Evolutionary conservation across 2,329 filamentous ascomycete genomes (phyloP).

Genomic region (Cladosporium sphaerospermum): DNA sequence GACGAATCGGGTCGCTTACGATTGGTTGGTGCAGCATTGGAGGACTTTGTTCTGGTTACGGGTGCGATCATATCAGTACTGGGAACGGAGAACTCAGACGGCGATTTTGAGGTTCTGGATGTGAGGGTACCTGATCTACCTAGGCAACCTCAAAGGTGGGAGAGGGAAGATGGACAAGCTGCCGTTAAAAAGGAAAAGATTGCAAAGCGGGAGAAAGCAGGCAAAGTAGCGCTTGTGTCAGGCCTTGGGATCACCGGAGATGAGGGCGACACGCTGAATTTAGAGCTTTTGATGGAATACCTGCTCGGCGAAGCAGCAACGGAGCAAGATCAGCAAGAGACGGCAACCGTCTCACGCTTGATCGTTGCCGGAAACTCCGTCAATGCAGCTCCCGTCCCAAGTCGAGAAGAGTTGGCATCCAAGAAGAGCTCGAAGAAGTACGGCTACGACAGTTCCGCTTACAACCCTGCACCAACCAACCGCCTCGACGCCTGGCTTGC

Average conservation of each 20-base stretch:
- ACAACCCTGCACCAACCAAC: constrained; percentile 79
- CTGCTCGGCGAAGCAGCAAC: constrained; percentile 75
- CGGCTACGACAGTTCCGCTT: constrained; percentile 83
- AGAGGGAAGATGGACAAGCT: constrained; percentile 50
- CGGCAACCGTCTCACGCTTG: constrained; percentile 69
- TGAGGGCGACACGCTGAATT: constrained; percentile 65
- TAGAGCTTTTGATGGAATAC: constrained; percentile 77
- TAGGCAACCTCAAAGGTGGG: constrained; percentile 75
- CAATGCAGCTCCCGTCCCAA: constrained; percentile 41
- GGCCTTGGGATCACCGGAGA: constrained; percentile 77
- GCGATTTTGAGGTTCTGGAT: constrained; percentile 88
- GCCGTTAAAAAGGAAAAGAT: constrained; percentile 32
- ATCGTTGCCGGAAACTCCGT: constrained; percentile 92
- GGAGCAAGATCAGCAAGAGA: constrained; percentile 51
- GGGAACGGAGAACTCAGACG: constrained; percentile 86
- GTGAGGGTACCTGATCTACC: constrained; percentile 82
- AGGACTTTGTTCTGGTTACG: constrained; percentile 70
- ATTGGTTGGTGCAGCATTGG: constrained; percentile 65
- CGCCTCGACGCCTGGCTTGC: constrained; percentile 79
- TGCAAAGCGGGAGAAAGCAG: constrained; percentile 39
- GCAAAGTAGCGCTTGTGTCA: constrained; percentile 82
- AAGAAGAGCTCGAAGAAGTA: constrained; percentile 67
- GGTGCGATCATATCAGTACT: constrained; percentile 92
- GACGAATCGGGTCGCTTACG: constrained; percentile 88
- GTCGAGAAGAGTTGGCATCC: constrained; percentile 39